These are phyloP conservation scores for Pterocarpus macrocarpus DNA, from an alignment of 306 rosid species.

Conservation along the genomic window DNA sequence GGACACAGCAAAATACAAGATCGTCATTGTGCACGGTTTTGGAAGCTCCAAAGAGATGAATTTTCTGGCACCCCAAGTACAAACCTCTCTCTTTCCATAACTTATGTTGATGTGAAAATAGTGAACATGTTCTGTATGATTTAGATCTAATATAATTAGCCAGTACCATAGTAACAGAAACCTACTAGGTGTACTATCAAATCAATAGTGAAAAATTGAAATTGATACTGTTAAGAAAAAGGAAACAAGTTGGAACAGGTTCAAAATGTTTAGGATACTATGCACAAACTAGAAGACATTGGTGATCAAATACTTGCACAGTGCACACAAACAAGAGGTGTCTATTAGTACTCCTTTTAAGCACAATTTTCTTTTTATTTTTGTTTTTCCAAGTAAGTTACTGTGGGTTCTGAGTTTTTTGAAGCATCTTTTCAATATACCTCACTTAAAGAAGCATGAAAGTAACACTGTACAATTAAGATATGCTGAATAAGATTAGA, in stretches of 20 bases:
- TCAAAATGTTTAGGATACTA: background rate
- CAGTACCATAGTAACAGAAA: constrained; percentile 8
- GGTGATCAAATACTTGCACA: background rate
- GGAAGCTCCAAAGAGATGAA: constrained; percentile 72
- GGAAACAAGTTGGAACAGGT: background rate
- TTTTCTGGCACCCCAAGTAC: constrained; percentile 56
- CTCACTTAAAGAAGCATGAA: background rate
- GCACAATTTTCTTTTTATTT: background rate
- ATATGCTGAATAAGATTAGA: constrained; percentile 34
- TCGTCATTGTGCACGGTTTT: constrained; percentile 71
- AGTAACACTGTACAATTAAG: constrained; percentile 25
- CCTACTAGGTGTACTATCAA: background rate
- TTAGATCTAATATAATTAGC: constrained; percentile 18
- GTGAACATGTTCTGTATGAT: background rate
- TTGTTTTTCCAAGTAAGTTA: background rate
- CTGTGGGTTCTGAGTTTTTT: constrained; percentile 35
- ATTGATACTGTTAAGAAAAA: background rate
- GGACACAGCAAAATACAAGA: constrained; percentile 63
- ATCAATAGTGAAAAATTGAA: constrained; percentile 22
- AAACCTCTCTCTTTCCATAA: constrained; percentile 7
- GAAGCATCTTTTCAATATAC: background rate
- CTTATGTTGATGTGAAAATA: background rate
- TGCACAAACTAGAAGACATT: background rate
- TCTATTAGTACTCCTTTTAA: background rate
- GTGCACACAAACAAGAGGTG: background rate